Percentiles rank a stretch among this genome's conserved stretches.
phyloP scores from a whole-genome alignment of 495 filamentous ascomycete species.

The Cetradonia linearis region DNA sequence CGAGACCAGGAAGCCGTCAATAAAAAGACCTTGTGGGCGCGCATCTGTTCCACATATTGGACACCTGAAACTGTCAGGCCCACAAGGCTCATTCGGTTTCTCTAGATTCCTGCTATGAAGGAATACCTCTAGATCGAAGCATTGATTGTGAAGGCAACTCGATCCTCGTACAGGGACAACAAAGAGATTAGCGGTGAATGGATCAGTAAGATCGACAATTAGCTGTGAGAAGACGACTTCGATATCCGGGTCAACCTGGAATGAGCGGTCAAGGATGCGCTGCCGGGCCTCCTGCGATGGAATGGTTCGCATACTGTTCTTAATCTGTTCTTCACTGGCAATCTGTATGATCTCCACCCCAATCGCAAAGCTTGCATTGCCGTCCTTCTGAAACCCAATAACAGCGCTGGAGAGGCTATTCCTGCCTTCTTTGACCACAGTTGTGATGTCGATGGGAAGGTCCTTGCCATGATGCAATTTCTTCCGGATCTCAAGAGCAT shows the following conservation, averaged over 20 bases:
- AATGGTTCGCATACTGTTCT: conserved; percentile 31
- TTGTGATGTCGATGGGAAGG: conserved; percentile 61
- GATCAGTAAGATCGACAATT: conserved; percentile 66
- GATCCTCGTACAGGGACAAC: conserved; percentile 56
- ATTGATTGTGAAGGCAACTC: conserved; percentile 60
- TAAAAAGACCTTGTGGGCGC: conserved; percentile 53
- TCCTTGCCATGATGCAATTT: conserved; percentile 65
- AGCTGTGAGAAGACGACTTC: conserved; percentile 51
- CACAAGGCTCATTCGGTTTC: conserved; percentile 38
- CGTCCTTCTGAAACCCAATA: conserved; percentile 33
- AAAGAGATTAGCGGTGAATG: conserved; percentile 61
- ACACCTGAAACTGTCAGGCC: conserved; percentile 71
- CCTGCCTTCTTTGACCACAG: conserved; percentile 36
- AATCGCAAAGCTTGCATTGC: conserved; percentile 37
- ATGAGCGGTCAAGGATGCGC: conserved; percentile 34
- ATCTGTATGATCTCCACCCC: conserved; percentile 55
- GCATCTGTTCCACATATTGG: conserved; percentile 69
- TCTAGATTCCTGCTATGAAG: conserved; percentile 37
- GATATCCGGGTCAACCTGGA: conserved; percentile 54
- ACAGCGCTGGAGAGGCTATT: conserved; percentile 52
- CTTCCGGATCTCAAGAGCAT: conserved; percentile 46
- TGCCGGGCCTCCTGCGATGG: conserved; percentile 28
- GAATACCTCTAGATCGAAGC: conserved; percentile 80
- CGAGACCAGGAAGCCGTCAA: conserved; percentile 60
- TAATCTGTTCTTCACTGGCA: conserved; percentile 39